Evolutionary conservation across 768 basidiomycete genomes (phyloP), one percentile per base, ranked within the genome.

Genomic region (Pholiota conissans): DNA sequence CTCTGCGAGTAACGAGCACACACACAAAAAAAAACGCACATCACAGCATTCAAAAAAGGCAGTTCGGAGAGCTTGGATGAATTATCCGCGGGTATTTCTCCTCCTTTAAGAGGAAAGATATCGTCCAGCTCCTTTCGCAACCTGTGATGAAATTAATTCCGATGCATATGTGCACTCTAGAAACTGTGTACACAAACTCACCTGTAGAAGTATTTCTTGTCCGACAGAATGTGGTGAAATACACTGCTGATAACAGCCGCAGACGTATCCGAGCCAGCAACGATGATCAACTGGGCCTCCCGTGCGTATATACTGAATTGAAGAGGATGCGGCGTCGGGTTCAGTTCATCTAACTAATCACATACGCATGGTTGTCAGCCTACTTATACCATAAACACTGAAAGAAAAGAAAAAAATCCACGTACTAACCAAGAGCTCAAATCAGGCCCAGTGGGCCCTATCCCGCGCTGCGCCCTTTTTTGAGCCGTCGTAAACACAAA

Each of bases 201-300:
- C 53, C 53, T 45, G 2, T 59, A 26, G 49, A 67, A 64, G 20
- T 63, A 66, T 11, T 66, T 52, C 5, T 67, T 65, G 24, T 71
- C 52, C 26, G 42, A 45, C 46, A 73, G 62, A 22, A 74, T 64
- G 42, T 66, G 67, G 55, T 67, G 72, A 52, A 73, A 59, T 2
- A 70, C 39, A 46, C 63, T 70, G 11, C 62, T 59, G 3, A 74
- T 53, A 8, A 66, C 68, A 3, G 65, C 57, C 1, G 72, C 59
- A 1, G 67, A 68, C 1, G 73, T 74, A 54, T 73, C 72, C 5
- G 73, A 69, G 7, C 71, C 73, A 20, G 73, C 73, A 2, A 74
- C 63, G 32, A 74, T 71, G 2, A 70, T 63, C 6, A 72, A 61
- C 11, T 62, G 58, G 9, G 55, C 47, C 18, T 56, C 55, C 13